Evolutionary conservation across 2,329 filamentous ascomycete species (phyloP).

Genomic region (Madurella fahalii): DNA sequence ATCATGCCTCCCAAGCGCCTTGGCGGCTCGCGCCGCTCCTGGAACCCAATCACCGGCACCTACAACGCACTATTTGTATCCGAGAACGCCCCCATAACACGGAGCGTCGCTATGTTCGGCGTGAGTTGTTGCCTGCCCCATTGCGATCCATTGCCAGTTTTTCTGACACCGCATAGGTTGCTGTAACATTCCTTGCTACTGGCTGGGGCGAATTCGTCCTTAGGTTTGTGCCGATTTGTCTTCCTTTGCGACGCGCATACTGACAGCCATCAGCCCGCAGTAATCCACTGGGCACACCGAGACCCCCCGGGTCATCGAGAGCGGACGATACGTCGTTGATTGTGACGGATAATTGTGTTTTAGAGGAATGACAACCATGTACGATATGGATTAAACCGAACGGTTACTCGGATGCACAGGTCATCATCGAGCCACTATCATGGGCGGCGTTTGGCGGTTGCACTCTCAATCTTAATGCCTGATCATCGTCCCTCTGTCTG

Average conservation of each 20-base stretch:
- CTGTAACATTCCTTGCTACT: slow-evolving; percentile 57
- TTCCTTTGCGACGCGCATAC: neutral
- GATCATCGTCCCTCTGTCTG: neutral
- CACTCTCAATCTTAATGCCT: slow-evolving; percentile 13
- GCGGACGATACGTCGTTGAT: neutral
- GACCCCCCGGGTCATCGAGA: neutral
- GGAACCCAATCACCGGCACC: slow-evolving; percentile 48
- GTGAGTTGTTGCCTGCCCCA: slow-evolving; percentile 37
- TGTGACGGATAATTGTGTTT: neutral
- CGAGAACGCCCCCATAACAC: slow-evolving; percentile 61
- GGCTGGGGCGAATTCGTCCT: slow-evolving; percentile 56
- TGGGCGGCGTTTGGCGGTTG: slow-evolving; percentile 19
- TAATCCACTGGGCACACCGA: slow-evolving; percentile 6
- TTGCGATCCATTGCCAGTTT: neutral
- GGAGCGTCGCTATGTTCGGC: slow-evolving; percentile 57
- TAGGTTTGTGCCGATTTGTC: slow-evolving; percentile 11
- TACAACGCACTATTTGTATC: slow-evolving; percentile 57
- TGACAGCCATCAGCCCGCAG: slow-evolving; percentile 7
- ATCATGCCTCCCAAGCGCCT: slow-evolving; percentile 60
- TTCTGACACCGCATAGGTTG: slow-evolving; percentile 39
- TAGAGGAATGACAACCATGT: slow-evolving; percentile 9
- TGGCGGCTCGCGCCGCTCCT: slow-evolving; percentile 37
- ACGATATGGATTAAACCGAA: slow-evolving; percentile 15
- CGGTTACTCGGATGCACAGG: neutral
- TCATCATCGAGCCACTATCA: neutral